Evolutionary conservation across 169 alveolate species (phyloP), one percentile per base, ranked within the genome.

Genomic region (Plasmodium vivax): DNA sequence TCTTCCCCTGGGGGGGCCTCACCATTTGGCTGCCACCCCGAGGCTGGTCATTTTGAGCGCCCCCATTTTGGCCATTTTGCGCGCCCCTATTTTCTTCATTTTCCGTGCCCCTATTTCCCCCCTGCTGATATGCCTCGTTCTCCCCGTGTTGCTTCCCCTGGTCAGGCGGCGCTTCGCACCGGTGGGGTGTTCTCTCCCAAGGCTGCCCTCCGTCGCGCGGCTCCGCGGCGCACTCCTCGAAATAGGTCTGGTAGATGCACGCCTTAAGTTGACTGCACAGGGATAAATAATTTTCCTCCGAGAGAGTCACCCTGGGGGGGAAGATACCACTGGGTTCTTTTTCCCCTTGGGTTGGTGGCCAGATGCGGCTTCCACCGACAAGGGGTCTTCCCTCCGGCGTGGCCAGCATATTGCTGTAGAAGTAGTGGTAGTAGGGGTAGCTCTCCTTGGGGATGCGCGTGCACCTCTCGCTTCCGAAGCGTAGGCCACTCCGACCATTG

Each of bases 351-450:
- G 62, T 45, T 8, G 73, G 90, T 23, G 43, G 12, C 75, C 14
- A 27, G 0, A 32, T 68, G 79, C 8, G 16, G 23, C 19, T n/a
- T 9, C 41, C 14, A 1, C 71, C 23, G 71, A 16, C 51, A 27
- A 32, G 41, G 12, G 45, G 51, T 14, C 45, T 8, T 9, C 10
- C 34, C 32, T 54, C 30, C 90, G 32, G 10, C 9, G 41, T 2
- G 41, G 43, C 19, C 41, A 30, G 16, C 62, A 87, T 27, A 71
- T 87, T 87, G 82, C 93, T 87, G 30, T 87, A 87, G 68, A 75
- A 87, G 81, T 87, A 87, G 81, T 87, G 93, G 43, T 87, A 87
- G 45, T 87, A 87, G 6, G 93, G 93, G 32, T 87, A 87, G 45
- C 81, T 87, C 32, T 77, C 93, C 75, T 3, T 58, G 10, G 93